A percentile compares a stretch with the other conserved stretches of the same genome.
Conservation (phyloP, 441 rosid genomes). For the Daphne laureola region DNA sequence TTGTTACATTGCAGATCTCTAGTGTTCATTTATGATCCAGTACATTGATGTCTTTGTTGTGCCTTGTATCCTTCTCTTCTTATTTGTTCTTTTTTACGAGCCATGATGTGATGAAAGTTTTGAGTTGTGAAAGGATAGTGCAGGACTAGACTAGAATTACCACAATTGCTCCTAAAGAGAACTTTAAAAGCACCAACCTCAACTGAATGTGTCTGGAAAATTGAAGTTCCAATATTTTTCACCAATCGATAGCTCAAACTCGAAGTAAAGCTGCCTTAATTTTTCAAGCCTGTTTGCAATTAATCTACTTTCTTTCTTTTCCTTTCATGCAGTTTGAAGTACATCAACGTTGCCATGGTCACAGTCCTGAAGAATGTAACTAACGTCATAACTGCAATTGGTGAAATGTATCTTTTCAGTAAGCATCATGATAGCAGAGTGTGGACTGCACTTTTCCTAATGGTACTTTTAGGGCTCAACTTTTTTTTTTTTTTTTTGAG, state of each 20-base stretch:
- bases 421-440: conserved; percentile 94
- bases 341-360: conserved; percentile 98
- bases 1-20: too few species aligned
- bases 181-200: too few species aligned
- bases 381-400: conserved; percentile 88
- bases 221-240: not conserved
- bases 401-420: conserved; percentile 90
- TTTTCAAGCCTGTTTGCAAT: not conserved
- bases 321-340: conserved; percentile 65
- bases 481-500: conserved; percentile 2
- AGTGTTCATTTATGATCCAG: too few species aligned
- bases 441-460: conserved; percentile 93
- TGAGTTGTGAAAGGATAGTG: too few species aligned
- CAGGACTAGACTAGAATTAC: too few species aligned
- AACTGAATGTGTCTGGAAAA: too few species aligned
- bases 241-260: conserved; percentile 1
- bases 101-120: too few species aligned
- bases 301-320: conserved; percentile 4
- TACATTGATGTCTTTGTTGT: too few species aligned
- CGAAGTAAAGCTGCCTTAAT: not conserved
- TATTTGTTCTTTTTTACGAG: too few species aligned
- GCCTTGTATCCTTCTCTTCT: too few species aligned
- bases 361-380: conserved; percentile 97
- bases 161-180: too few species aligned
- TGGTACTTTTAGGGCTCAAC: conserved; percentile 45